Evolutionary conservation across 129 eudicot species (phyloP), one percentile per base, ranked within the genome.

Genomic region (Heracleum sosnowskyi): DNA sequence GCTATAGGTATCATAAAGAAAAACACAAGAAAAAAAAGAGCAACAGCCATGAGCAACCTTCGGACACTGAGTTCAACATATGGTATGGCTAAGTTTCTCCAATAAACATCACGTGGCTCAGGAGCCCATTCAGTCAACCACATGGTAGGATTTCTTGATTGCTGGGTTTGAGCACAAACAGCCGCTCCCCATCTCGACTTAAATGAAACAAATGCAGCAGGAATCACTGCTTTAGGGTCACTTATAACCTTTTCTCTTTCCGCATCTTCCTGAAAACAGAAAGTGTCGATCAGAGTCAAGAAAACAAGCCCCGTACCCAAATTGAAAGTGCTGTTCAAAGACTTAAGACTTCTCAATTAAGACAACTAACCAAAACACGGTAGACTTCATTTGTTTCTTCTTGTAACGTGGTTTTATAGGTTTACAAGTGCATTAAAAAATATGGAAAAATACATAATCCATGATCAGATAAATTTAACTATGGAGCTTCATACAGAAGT

Each of bases 71-170:
- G 96, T 80, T 92, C 94, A 79, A 95, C 92, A 41, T 77, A 95
- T 36, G 97, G 99, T 86, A 95, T 92, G 42, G 97, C 89, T 41
- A 95, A 92, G 81, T 95, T 95, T 77, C 87, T 83, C 99, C 99
- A 95, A 80, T 86, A 95, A 73, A 95, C 94, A 72, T 95, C 97
- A 78, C 97, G 92, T 80, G 98, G 98, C 82, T 94, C 98, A 12
- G 98, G 96, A 73, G 99, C 99, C 99, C 99, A 95, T 42, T 92
- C 86, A 22, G 99, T 95, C 77, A 95, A 87, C 99, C 99, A 95
- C 57, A 83, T 76, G 46, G 99, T 95, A 53, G 99, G 96, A 81
- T 95, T 90, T 73, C 90, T 85, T 35, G 96, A 77, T 86, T 90
- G 97, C 72, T 83, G 86, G 76, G 99, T 95, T 85, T 95, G 99